Evolutionary conservation across 371 early-diverging fungal genomes (phyloP).

Genomic region (Mortierella sp.): DNA sequence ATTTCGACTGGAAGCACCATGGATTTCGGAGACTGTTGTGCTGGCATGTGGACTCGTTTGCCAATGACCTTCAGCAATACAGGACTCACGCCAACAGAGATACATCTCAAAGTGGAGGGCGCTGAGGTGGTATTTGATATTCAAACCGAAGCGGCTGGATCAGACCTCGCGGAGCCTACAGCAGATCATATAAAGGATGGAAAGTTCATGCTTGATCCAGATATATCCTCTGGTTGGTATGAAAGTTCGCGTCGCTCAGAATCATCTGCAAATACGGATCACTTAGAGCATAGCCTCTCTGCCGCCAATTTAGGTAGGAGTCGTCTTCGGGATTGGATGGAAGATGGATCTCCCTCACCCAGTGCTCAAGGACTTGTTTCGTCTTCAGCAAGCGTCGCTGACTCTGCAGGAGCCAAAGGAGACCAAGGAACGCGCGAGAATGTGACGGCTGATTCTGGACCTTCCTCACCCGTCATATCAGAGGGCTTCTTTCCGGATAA

Average conservation of each 20-base stretch:
- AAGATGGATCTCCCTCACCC: slow-evolving; percentile 32
- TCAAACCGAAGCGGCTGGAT: slow-evolving; percentile 57
- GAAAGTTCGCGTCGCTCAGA: slow-evolving; percentile 45
- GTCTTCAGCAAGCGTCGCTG: slow-evolving; percentile 21
- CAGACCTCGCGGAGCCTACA: slow-evolving; percentile 20
- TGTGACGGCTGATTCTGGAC: slow-evolving; percentile 30
- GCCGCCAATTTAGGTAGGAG: slow-evolving; percentile 11
- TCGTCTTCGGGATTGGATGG: slow-evolving; percentile 50
- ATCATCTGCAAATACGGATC: slow-evolving; percentile 44
- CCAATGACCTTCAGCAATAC: slow-evolving; percentile 88
- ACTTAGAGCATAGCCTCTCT: slow-evolving; percentile 19
- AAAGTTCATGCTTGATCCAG: slow-evolving; percentile 34
- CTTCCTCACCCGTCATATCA: slow-evolving; percentile 44
- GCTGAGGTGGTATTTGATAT: slow-evolving; percentile 81
- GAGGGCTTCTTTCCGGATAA: slow-evolving; percentile 47
- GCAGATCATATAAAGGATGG: slow-evolving; percentile 13
- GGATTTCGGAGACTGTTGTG: slow-evolving; percentile 95
- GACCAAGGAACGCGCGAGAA: slow-evolving; percentile 38
- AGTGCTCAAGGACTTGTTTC: slow-evolving; percentile 20
- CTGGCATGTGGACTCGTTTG: slow-evolving; percentile 86
- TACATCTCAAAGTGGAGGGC: slow-evolving; percentile 85
- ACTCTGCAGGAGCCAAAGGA: slow-evolving; percentile 28
- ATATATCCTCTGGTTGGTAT: slow-evolving; percentile 34
- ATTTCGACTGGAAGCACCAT: slow-evolving; percentile 83
- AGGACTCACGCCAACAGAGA: slow-evolving; percentile 81